Percentiles rank a stretch among this genome's conserved stretches.
Conservation (phyloP, 441 rosid genomes). For the Syzygium malaccense region DNA sequence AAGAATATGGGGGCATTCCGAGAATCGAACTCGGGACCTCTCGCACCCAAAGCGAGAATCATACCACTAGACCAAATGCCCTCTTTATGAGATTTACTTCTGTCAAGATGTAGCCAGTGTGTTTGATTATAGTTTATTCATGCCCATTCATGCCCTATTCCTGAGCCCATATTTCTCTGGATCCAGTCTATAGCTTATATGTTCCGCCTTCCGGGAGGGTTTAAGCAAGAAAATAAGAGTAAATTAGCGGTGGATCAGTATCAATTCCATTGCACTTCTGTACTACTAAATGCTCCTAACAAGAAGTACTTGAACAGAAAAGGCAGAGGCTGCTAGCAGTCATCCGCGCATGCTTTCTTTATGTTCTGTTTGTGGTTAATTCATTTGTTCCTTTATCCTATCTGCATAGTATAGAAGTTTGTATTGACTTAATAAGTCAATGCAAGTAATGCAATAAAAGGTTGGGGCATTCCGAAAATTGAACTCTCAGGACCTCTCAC, state of each 20-base stretch:
- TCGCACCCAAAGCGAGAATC: constrained; percentile 51
- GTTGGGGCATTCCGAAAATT: not conserved
- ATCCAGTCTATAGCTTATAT: not conserved
- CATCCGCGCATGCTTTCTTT: not conserved
- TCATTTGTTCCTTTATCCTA: not conserved
- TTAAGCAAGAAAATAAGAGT: not conserved
- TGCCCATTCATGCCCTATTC: not conserved
- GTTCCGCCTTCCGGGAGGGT: not conserved
- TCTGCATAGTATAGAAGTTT: not conserved
- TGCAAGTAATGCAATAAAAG: not conserved
- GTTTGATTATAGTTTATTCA: not conserved
- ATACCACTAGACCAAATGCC: constrained; percentile 30
- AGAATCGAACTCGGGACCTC: constrained; percentile 65
- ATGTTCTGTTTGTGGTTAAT: not conserved
- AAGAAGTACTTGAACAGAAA: not conserved
- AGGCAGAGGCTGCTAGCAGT: not conserved
- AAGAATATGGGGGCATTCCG: constrained; percentile 2
- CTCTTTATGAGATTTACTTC: not conserved
- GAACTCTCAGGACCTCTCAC: not conserved
- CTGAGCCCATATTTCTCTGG: not conserved
- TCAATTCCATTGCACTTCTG: not conserved
- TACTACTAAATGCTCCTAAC: not conserved
- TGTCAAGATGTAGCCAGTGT: not conserved
- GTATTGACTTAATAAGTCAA: not conserved
- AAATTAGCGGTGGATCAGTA: not conserved